These are phyloP conservation scores for Beauveria bassiana DNA, from an alignment of 2,329 filamentous ascomycete genomes.

Conservation along the genomic window DNA sequence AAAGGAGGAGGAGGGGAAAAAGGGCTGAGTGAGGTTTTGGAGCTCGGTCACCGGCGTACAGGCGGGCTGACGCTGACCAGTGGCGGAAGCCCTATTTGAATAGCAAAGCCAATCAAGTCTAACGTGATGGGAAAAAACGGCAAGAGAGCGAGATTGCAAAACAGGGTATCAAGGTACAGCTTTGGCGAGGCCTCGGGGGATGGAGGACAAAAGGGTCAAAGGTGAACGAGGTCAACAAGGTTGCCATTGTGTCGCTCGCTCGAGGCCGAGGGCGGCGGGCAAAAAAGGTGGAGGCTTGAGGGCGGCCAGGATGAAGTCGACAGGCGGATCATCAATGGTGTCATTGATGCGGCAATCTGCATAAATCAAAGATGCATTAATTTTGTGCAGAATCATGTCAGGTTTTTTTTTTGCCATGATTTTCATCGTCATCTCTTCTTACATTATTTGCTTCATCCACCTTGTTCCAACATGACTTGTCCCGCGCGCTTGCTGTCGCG, in stretches of 20 bases:
- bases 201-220: not conserved
- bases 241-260: not conserved
- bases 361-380: not conserved
- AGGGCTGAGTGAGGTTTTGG: not conserved
- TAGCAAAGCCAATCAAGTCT: not conserved
- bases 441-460: not conserved
- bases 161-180: not conserved
- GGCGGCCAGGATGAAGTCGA: not conserved
- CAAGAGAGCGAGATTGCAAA: not conserved
- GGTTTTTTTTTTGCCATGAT: not conserved
- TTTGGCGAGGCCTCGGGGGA: not conserved
- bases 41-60: not conserved
- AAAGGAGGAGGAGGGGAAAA: too few species aligned
- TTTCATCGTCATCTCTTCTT: not conserved
- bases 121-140: not conserved
- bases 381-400: not conserved
- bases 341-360: not conserved
- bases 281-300: conserved; percentile 1
- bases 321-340: not conserved
- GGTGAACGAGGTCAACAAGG: conserved; percentile 2
- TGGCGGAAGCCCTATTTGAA: not conserved
- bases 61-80: not conserved
- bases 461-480: not conserved
- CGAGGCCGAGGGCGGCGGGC: not conserved
- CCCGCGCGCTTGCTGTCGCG: not conserved